A percentile compares a stretch with the other conserved stretches of the same genome.
These are phyloP conservation scores for Suaeda aralocaspica DNA, from an alignment of 148 eudicot genomes.

Conservation along the genomic window DNA sequence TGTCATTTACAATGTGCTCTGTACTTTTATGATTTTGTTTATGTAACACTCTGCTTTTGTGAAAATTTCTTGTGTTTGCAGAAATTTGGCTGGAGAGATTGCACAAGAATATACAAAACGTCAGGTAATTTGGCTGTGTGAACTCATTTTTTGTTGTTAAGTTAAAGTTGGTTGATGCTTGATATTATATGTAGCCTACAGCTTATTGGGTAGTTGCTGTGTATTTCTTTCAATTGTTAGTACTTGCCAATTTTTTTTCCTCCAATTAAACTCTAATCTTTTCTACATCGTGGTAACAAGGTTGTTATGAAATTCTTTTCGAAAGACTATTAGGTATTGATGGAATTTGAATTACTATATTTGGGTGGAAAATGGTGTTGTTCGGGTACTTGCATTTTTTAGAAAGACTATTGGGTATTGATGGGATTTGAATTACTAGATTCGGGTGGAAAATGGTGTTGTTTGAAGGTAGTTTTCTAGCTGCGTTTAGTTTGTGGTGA, in stretches of 20 bases:
- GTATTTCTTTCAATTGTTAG: background rate
- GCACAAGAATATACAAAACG: constrained; percentile 66
- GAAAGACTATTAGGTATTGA: background rate
- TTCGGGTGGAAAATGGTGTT: background rate
- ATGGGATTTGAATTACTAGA: background rate
- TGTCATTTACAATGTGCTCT: background rate
- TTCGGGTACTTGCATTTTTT: background rate
- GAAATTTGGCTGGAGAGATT: constrained; percentile 97
- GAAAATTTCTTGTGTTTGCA: constrained; percentile 21
- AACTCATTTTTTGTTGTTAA: background rate
- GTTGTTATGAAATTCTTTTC: background rate
- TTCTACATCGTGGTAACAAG: background rate
- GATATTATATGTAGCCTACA: background rate
- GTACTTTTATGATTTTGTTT: background rate
- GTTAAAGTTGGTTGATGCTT: background rate
- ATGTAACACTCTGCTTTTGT: background rate
- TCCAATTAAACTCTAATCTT: background rate
- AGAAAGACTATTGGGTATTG: background rate
- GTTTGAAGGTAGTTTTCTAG: background rate
- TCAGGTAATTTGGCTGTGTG: constrained; percentile 43
- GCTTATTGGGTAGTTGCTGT: constrained; percentile 5
- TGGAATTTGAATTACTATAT: background rate
- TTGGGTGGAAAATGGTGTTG: background rate
- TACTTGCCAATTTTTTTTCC: background rate
- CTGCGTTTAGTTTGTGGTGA: background rate